A percentile compares a stretch with the other conserved stretches of the same genome.
Conservation (phyloP, 2,329 filamentous ascomycete genomes). For the Monosporascus cannonballus region DNA sequence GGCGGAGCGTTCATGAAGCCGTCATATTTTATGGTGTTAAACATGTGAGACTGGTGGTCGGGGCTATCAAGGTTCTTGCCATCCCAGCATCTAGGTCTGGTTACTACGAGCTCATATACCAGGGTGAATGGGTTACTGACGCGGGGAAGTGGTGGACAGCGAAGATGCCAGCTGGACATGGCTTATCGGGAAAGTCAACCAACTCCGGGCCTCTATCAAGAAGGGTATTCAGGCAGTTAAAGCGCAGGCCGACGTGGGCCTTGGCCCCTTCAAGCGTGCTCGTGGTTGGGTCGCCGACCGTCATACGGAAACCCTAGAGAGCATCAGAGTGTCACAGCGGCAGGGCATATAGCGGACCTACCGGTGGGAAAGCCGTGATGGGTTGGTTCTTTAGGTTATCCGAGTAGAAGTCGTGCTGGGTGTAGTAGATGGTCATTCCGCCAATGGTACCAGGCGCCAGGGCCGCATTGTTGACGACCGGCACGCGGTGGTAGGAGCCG, state of each 20-base stretch:
- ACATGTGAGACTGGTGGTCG: constrained; percentile 14
- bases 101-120: constrained; percentile 1
- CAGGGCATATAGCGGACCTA: constrained; percentile 9
- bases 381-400: constrained; percentile 24
- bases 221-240: constrained; percentile 32
- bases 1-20: constrained; percentile 17
- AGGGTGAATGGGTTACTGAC: constrained; percentile 13
- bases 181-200: constrained; percentile 31
- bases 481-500: constrained; percentile 26
- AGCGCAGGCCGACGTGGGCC: constrained; percentile 32
- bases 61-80: constrained; percentile 17
- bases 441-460: constrained; percentile 20
- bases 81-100: constrained; percentile 12
- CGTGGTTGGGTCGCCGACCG: constrained; percentile 30
- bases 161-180: constrained; percentile 37
- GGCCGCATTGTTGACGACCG: constrained; percentile 20
- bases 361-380: constrained; percentile 38
- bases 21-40: constrained; percentile 19
- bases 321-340: constrained; percentile 5
- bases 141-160: constrained; percentile 35
- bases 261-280: constrained; percentile 20
- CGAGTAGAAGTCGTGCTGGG: constrained; percentile 19
- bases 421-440: constrained; percentile 27
- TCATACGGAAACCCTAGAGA: constrained; percentile 37
- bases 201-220: constrained; percentile 33